phyloP scores from a whole-genome alignment of 2,329 filamentous ascomycete species.

The Beauveria australis region DNA sequence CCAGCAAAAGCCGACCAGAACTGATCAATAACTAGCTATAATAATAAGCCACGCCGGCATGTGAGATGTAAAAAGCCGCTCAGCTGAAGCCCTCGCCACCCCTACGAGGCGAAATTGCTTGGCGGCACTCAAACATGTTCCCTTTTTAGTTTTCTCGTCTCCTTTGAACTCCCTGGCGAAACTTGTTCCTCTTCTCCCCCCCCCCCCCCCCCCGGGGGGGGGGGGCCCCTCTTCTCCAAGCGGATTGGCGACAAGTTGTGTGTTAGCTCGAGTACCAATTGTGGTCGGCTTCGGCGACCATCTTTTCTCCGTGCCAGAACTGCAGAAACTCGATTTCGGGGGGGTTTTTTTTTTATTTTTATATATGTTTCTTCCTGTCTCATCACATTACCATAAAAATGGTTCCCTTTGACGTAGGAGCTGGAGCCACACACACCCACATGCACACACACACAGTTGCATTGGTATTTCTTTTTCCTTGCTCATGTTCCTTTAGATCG shows the following conservation, averaged over 20 bases:
- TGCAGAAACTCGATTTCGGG: background rate
- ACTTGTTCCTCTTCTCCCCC: background rate
- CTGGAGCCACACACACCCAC: background rate
- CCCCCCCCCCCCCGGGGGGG: too few relatives aligned
- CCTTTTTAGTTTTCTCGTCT: background rate
- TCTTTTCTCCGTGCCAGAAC: too few relatives aligned
- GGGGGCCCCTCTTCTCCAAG: too few relatives aligned
- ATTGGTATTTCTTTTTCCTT: background rate
- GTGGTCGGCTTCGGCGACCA: too few relatives aligned
- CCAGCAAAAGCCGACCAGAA: background rate
- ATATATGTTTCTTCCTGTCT: background rate
- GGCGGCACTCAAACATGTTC: background rate
- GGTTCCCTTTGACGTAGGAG: background rate
- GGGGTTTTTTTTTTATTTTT: background rate
- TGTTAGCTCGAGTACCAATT: too few relatives aligned
- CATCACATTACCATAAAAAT: background rate
- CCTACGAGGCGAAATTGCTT: slow-evolving; percentile 2
- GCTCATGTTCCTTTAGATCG: background rate
- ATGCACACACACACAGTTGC: background rate
- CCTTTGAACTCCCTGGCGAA: background rate
- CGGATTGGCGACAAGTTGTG: too few relatives aligned
- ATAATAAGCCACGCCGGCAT: background rate
- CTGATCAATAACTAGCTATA: too few relatives aligned
- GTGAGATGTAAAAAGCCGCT: background rate
- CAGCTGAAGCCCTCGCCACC: slow-evolving; percentile 8